Percentiles rank a stretch among this genome's conserved stretches.
Conservation (phyloP, 1,284 basidiomycete species). For the Macrocystidia cucumis region DNA sequence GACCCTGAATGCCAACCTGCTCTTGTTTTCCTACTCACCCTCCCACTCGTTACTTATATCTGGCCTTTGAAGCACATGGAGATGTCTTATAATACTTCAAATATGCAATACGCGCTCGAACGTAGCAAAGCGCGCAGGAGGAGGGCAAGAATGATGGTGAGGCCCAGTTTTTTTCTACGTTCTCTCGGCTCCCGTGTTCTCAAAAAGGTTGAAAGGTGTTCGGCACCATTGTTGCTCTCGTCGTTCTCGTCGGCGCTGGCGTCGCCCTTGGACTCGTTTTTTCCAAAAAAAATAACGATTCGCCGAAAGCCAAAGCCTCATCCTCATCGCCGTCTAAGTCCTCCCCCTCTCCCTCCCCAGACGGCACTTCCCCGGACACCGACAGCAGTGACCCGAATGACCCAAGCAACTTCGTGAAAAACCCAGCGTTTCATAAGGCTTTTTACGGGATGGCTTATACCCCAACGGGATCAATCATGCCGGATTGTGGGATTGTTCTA, state of each 20-base stretch:
- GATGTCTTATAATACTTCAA: constrained; percentile 3
- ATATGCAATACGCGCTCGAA: constrained; percentile 18
- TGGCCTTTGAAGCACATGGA: too few species aligned
- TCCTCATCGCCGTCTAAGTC: too few species aligned
- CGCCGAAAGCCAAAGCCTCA: too few species aligned
- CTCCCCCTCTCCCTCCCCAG: too few species aligned
- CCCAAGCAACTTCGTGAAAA: constrained; percentile 56
- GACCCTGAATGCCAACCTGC: too few species aligned
- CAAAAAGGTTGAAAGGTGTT: constrained; percentile 29
- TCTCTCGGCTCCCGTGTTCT: background rate
- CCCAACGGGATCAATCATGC: constrained; percentile 44
- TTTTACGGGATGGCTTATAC: constrained; percentile 68
- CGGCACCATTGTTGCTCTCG: constrained; percentile 32
- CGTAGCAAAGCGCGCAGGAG: constrained; percentile 17
- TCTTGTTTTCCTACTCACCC: too few species aligned
- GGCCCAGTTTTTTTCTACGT: constrained; percentile 7
- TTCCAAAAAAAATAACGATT: constrained; percentile 25
- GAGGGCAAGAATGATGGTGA: constrained; percentile 25
- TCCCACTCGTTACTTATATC: too few species aligned
- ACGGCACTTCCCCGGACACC: background rate
- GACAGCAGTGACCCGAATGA: constrained; percentile 32
- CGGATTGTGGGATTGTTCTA: constrained; percentile 37
- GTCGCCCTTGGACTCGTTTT: constrained; percentile 47
- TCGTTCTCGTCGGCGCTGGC: constrained; percentile 38
- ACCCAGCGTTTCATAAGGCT: constrained; percentile 47